A percentile compares a stretch with the other conserved stretches of the same genome.
Evolutionary conservation across 2,329 filamentous ascomycete species (phyloP).

Genomic region (Onygenales sp.): DNA sequence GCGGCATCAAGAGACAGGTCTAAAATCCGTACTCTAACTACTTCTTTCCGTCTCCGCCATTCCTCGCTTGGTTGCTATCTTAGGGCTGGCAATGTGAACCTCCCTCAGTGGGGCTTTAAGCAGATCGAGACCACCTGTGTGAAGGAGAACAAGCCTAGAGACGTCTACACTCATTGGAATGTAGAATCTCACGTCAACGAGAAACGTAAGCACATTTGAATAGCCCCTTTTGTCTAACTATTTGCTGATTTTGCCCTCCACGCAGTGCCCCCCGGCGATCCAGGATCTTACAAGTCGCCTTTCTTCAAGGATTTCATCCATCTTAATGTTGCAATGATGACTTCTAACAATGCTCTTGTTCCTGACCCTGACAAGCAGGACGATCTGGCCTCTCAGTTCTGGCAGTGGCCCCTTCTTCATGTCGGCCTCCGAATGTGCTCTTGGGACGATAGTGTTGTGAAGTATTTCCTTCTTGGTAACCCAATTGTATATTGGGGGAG

Average conservation of each 20-base stretch:
- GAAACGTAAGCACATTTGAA: slow-evolving; percentile 54
- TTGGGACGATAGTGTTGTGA: slow-evolving; percentile 91
- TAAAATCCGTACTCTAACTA: slow-evolving; percentile 82
- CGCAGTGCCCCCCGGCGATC: slow-evolving; percentile 75
- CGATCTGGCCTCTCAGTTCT: slow-evolving; percentile 90
- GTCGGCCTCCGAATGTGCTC: slow-evolving; percentile 97
- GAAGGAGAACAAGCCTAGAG: slow-evolving; percentile 83
- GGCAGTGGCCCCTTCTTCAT: slow-evolving; percentile 95
- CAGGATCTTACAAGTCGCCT: slow-evolving; percentile 87
- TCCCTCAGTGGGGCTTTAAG: slow-evolving; percentile 99
- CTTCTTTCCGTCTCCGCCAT: slow-evolving; percentile 82
- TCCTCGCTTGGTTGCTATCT: slow-evolving; percentile 80
- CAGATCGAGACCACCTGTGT: slow-evolving; percentile 96
- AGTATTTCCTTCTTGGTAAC: slow-evolving; percentile 98
- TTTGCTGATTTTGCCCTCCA: slow-evolving; percentile 16
- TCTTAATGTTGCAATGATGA: slow-evolving; percentile 99
- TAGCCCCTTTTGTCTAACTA: background rate
- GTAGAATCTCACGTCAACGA: slow-evolving; percentile 93
- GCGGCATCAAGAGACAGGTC: slow-evolving; percentile 77
- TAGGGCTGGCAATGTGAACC: slow-evolving; percentile 86
- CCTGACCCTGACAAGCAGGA: slow-evolving; percentile 99
- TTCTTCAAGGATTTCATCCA: slow-evolving; percentile 98
- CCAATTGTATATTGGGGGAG: slow-evolving; percentile 93
- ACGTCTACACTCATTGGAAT: slow-evolving; percentile 98
- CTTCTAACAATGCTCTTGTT: slow-evolving; percentile 95